Percentiles rank a stretch among this genome's conserved stretches.
These are phyloP conservation scores for Trichoderma polysporum DNA, from an alignment of 2,329 filamentous ascomycete genomes.

Conservation along the genomic window DNA sequence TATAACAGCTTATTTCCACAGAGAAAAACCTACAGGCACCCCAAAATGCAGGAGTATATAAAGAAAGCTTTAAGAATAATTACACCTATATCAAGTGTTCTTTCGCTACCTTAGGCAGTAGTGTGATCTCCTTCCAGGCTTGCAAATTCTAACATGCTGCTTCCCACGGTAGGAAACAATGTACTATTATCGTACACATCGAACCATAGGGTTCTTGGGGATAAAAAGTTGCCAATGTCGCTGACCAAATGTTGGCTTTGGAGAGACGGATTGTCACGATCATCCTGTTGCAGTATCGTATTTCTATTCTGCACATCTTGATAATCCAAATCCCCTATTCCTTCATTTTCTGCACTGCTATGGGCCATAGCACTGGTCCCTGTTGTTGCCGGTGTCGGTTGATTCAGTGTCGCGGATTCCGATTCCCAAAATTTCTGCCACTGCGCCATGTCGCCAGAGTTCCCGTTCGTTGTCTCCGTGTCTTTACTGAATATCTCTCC, in stretches of 20 bases:
- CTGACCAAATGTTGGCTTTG: no score
- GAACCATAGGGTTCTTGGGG: background rate
- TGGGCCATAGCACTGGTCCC: background rate
- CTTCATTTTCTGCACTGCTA: background rate
- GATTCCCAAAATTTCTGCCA: background rate
- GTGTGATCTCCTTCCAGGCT: background rate
- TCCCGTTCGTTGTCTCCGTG: background rate
- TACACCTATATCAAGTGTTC: no score
- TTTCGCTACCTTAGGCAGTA: background rate
- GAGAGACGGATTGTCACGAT: background rate
- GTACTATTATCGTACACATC: background rate
- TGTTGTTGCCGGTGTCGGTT: background rate
- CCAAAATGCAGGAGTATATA: background rate
- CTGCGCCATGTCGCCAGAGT: background rate
- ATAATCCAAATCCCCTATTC: background rate
- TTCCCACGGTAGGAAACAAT: background rate
- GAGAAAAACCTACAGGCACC: background rate
- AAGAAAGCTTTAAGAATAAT: no score
- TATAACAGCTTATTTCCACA: background rate
- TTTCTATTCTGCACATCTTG: background rate
- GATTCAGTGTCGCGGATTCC: background rate
- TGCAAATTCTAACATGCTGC: slow-evolving; percentile 1
- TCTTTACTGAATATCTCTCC: background rate
- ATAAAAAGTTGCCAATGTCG: background rate
- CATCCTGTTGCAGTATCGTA: background rate